These are phyloP conservation scores for Exophiala sp. DNA, from an alignment of 2,329 filamentous ascomycete genomes.

Conservation along the genomic window DNA sequence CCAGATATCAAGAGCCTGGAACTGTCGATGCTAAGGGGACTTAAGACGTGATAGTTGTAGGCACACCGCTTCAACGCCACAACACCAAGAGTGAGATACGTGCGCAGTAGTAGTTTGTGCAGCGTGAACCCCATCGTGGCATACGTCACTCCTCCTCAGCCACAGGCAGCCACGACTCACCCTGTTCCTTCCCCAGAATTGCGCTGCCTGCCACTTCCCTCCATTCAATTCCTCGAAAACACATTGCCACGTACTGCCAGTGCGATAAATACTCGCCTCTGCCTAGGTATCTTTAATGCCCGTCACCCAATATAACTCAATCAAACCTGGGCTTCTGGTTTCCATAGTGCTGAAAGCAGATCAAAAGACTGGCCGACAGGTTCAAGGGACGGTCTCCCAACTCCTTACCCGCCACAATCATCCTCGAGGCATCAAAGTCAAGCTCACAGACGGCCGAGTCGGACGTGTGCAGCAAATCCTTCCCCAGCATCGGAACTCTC, in stretches of 20 bases:
- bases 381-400: slow-evolving; percentile 60
- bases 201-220: slow-evolving; percentile 5
- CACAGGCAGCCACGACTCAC: not conserved
- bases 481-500: not conserved
- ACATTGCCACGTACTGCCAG: too few relatives aligned
- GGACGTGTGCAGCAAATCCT: slow-evolving; percentile 59
- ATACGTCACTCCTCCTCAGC: not conserved
- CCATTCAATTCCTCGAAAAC: not conserved
- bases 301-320: slow-evolving; percentile 19
- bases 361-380: slow-evolving; percentile 66
- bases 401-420: slow-evolving; percentile 68
- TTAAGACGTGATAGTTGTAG: too few relatives aligned
- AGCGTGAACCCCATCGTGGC: too few relatives aligned
- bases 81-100: too few relatives aligned
- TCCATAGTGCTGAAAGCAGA: slow-evolving; percentile 71
- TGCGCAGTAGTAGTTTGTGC: too few relatives aligned
- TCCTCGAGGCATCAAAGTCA: slow-evolving; percentile 71
- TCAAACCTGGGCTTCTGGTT: slow-evolving; percentile 54
- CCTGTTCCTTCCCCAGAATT: slow-evolving; percentile 3
- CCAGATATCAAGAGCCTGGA: too few relatives aligned
- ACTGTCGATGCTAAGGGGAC: too few relatives aligned
- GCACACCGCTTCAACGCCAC: too few relatives aligned
- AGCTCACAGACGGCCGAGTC: slow-evolving; percentile 63
- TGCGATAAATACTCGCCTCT: too few relatives aligned
- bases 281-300: slow-evolving; percentile 26